phyloP scores from a whole-genome alignment of 192 early-diverging fungal genomes.

The Umbelopsis vinacea region DNA sequence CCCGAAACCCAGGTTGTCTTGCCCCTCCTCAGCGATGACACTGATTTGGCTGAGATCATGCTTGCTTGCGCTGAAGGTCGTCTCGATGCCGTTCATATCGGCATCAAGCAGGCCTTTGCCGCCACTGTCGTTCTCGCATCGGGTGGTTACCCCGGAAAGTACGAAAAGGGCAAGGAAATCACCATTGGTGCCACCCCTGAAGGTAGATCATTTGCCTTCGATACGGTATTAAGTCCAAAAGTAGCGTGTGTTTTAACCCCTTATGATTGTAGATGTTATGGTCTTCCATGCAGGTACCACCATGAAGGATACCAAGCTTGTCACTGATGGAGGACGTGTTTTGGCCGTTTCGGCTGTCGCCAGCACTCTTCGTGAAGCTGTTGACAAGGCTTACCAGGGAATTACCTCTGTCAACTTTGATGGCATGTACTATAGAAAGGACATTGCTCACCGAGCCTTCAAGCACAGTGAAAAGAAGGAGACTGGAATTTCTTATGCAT shows the following conservation, averaged over 20 bases:
- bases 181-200: conserved; percentile 52
- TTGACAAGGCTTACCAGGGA: conserved; percentile 76
- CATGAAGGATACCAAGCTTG: conserved; percentile 58
- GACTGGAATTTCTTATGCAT: conserved; percentile 85
- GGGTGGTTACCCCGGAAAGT: conserved; percentile 89
- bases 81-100: conserved; percentile 83
- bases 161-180: conserved; percentile 83
- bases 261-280: conserved; percentile 44
- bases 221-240: not conserved
- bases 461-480: conserved; percentile 44
- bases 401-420: conserved; percentile 80
- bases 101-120: conserved; percentile 74
- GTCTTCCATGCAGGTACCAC: conserved; percentile 96
- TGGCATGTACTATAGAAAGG: conserved; percentile 85
- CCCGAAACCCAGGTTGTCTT: conserved; percentile 97
- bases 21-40: conserved; percentile 82
- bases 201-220: conserved; percentile 33
- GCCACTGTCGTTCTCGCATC: conserved; percentile 94
- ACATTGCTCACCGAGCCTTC: conserved; percentile 79
- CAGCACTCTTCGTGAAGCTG: conserved; percentile 72
- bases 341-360: conserved; percentile 89
- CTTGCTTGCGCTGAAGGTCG: conserved; percentile 88
- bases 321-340: conserved; percentile 95
- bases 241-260: conserved; percentile 17
- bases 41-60: conserved; percentile 88